These are phyloP conservation scores for Starmerella tilneyi DNA, from an alignment of 805 yeast genomes.

Conservation along the genomic window DNA sequence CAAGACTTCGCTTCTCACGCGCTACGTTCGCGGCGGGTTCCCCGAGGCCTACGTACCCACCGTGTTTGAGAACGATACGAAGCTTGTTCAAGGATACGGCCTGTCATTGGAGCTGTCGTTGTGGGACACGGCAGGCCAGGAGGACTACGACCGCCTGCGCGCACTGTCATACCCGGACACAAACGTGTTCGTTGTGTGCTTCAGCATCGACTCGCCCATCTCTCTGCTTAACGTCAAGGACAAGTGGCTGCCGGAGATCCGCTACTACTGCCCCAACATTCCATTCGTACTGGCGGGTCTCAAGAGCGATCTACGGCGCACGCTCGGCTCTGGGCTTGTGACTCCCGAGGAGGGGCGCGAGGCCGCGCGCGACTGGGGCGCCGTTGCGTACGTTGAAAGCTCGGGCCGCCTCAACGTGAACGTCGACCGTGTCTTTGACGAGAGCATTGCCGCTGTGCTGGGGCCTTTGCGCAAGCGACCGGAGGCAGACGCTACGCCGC, in stretches of 20 bases:
- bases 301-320: slow-evolving; percentile 78
- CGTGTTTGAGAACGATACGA: slow-evolving; percentile 93
- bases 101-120: slow-evolving; percentile 84
- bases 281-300: slow-evolving; percentile 88
- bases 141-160: slow-evolving; percentile 88
- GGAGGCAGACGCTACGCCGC: no score
- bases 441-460: slow-evolving; percentile 45
- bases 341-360: slow-evolving; percentile 69
- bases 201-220: slow-evolving; percentile 81
- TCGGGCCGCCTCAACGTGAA: slow-evolving; percentile 78
- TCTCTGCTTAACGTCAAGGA: slow-evolving; percentile 87
- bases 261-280: slow-evolving; percentile 86
- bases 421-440: slow-evolving; percentile 82
- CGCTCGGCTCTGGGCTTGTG: slow-evolving; percentile 70
- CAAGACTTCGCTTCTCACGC: slow-evolving; percentile 78
- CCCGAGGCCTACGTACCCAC: slow-evolving; percentile 94
- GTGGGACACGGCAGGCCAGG: slow-evolving; percentile 99
- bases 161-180: slow-evolving; percentile 88
- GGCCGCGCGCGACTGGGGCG: slow-evolving; percentile 82
- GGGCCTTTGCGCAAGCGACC: slow-evolving; percentile 1
- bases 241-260: slow-evolving; percentile 87
- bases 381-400: slow-evolving; percentile 75
- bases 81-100: slow-evolving; percentile 84
- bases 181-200: slow-evolving; percentile 80
- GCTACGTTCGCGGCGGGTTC: slow-evolving; percentile 75